Base-by-base conservation (phyloP, 2,329 filamentous ascomycete species). In the Pseudogymnoascus sp. region DNA sequence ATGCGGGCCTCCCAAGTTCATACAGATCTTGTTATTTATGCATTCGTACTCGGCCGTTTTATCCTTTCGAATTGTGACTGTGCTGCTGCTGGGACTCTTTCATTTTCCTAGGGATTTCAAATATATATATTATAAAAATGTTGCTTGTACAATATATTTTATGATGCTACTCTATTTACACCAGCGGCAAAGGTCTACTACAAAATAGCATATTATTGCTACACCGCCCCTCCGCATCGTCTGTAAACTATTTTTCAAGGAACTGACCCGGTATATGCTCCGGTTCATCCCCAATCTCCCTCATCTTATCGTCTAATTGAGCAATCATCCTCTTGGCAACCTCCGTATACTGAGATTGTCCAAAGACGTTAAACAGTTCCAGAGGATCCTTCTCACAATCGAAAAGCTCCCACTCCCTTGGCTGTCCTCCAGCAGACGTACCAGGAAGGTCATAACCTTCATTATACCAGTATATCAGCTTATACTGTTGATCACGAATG, bases 391-490 rank as follows among this genome's bases (percentile, higher is more conserved):
- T 72, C 2, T 79, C 66, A 56, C 79, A 81, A 66, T 84, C 80
- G 66, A 83, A 84, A 14, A 83, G 64, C 68, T 83, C 81, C 81
- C 81, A 83, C 66, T 83, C 80, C 64, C 77, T 77, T 36, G 79
- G 74, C 60, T 75, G 71, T 0, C 68, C 75, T 0, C 76, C 77
- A 0, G 75, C 73, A 1, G 76, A 68, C 0, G 81, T 75, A 0
- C 80, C 81, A 16, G 75, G 73, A 0, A 82, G 62, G 0, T 76
- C 79, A 12, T 82, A 73, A 8, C 73, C 74, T 66, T 83, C 78
- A 59, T 80, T 80, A 65, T 83, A 84, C 81, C 80, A 84, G 69
- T 82, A 83, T 16, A 83, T 84, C 2, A 84, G 66, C 74, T 84
- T 84, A 66, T 82, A 83, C 3, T 79, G 69, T 66, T 80, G 78